Base-by-base conservation (phyloP, 2,329 filamentous ascomycete species). In the Colletotrichum simmondsii region DNA sequence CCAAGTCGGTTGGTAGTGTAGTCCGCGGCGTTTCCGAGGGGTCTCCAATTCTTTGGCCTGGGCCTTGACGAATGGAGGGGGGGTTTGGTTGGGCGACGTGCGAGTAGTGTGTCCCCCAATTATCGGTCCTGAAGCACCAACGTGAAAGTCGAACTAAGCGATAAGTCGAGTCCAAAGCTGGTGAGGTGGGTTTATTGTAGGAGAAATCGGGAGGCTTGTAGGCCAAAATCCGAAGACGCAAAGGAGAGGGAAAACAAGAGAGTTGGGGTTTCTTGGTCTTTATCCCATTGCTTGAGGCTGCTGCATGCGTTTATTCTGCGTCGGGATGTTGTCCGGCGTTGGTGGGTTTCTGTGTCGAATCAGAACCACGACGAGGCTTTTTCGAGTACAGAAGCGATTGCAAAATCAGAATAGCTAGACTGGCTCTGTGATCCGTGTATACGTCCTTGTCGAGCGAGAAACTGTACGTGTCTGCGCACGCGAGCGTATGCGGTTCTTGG, bases 231-330 rank as follows among this genome's bases (percentile, higher is more conserved):
- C 30, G 32, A 28, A 52, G 42, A 26, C n/a, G 26, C 32, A 30
- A 32, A 60, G 59, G 60, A 19, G 59, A 35, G 14, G 26, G n/a
- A 14, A 62, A 65, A 68, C 35, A 42, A 54, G 26, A 66, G 22
- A 46, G 35, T 35, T 59, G 59, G 19, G 28, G 11, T 19, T 61
- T 52, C 54, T 64, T 65, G 46, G 32, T 64, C 49, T 61, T 72
- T 72, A 72, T 72, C 70, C 65, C 70, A 72, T 70, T 60, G 60
- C 70, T 70, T 46, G 70, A 60, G 54, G 70, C 65, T 72, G 70
- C 42, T 72, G 70, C 42, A 65, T 59, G 54, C 46, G 70, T 56
- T 63, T 53, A 12, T 46, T 46, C 54, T 52, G 24, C n/a, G 57
- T 63, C 26, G 58, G 26, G 26, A 26, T 58, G 65, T 22, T 37